Base-by-base conservation (phyloP, 805 yeast species). In the Clavispora asparagi region DNA sequence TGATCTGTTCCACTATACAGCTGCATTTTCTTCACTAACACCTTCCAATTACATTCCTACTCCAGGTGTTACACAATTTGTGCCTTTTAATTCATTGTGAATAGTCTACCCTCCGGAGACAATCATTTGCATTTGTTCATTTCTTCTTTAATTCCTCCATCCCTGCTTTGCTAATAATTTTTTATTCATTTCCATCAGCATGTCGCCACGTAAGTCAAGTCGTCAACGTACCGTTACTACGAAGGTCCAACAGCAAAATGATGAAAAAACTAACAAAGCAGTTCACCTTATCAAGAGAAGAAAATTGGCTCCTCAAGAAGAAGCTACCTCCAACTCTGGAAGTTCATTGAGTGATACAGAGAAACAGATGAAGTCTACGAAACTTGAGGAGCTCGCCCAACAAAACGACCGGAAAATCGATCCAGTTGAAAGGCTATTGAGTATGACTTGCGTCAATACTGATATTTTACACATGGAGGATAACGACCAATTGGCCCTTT, bases 401-500 rank as follows among this genome's bases (percentile, higher is more conserved):
- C 12, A 13, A 12, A 51, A 54, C n/a, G 52, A 56, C 28, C 72
- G 69, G 48, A 65, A 56, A 44, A 62, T 70, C 26, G 76, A 71
- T 51, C 76, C 76, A 6, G 74, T 71, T 43, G 73, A 71, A 52
- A 70, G 62, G 49, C 60, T 71, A 31, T 57, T 71, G 42, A 64
- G 71, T 46, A 63, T 68, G 44, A 60, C 71, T 10, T 64, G 57
- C 43, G 47, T 55, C 25, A 59, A 65, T 46, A 58, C 54, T 32
- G 73, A 68, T 48, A 61, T 66, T 35, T 58, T 67, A 43, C 55
- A 59, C 44, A 58, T 58, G 39, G 51, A 62, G 46, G 67, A 61
- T 44, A 56, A 47, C 19, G 35, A 41, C 14, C 39, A 36, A 33
- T 17, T 38, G 8, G 33, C 36, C 23, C 25, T 40, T 25, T 39